Evolutionary conservation across 2,329 filamentous ascomycete species (phyloP).

Genomic region (Claviceps maximensis): DNA sequence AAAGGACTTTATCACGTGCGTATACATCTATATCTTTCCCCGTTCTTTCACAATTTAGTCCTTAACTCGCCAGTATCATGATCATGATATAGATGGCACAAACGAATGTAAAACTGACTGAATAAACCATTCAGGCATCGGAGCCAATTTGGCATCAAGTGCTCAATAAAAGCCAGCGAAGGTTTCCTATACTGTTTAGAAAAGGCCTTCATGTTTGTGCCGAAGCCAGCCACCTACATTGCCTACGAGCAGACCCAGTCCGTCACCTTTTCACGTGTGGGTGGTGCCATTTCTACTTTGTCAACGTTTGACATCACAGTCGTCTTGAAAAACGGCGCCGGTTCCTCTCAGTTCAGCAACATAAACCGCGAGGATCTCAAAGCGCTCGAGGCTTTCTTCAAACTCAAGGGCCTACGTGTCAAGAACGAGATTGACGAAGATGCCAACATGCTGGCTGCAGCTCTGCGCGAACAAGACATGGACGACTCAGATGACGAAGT

Average conservation of each 20-base stretch:
- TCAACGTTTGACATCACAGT: conserved; percentile 97
- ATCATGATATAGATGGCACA: neutral
- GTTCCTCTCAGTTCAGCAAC: conserved; percentile 94
- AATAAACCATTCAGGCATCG: conserved; percentile 49
- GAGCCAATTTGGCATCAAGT: conserved; percentile 90
- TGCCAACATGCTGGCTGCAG: conserved; percentile 64
- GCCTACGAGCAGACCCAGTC: conserved; percentile 85
- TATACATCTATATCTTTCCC: conserved; percentile 6
- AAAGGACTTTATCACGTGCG: conserved; percentile 75
- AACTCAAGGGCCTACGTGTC: conserved; percentile 82
- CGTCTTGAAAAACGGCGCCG: conserved; percentile 71
- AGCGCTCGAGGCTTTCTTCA: conserved; percentile 94
- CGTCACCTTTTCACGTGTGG: conserved; percentile 91
- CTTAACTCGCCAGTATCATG: neutral
- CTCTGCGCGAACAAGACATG: conserved; percentile 71
- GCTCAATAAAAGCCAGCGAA: conserved; percentile 99
- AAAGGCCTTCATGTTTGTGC: conserved; percentile 98
- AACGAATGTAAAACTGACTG: neutral
- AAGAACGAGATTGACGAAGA: conserved; percentile 99
- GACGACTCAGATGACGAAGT: conserved; percentile 75
- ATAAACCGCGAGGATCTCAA: conserved; percentile 98
- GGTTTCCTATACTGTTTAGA: conserved; percentile 94
- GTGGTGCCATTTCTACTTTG: conserved; percentile 82
- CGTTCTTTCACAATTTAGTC: neutral
- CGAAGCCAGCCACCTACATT: conserved; percentile 95